A percentile compares a stretch with the other conserved stretches of the same genome.
These are phyloP conservation scores for Coniochaeta sp. DNA, from an alignment of 2,329 filamentous ascomycete species.

Conservation along the genomic window DNA sequence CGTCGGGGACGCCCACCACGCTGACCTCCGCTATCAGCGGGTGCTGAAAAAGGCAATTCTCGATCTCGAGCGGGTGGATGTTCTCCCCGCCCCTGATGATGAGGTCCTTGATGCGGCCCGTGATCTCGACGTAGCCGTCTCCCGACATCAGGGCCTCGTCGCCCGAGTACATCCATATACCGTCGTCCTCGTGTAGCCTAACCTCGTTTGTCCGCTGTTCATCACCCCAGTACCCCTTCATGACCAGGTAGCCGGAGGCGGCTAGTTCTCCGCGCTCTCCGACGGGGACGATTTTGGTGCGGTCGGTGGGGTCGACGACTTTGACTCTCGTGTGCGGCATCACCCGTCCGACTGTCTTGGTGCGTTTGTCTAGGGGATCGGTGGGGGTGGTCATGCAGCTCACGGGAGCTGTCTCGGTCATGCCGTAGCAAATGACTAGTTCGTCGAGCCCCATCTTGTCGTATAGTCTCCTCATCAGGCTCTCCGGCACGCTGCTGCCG, in stretches of 20 bases:
- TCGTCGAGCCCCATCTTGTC: slow-evolving; percentile 70
- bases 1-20: slow-evolving; percentile 78
- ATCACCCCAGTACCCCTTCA: slow-evolving; percentile 87
- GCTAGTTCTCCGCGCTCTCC: slow-evolving; percentile 75
- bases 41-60: slow-evolving; percentile 76
- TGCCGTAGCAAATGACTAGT: slow-evolving; percentile 90
- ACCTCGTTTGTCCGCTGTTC: slow-evolving; percentile 61
- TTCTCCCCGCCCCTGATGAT: slow-evolving; percentile 96
- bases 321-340: slow-evolving; percentile 76
- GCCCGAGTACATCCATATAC: slow-evolving; percentile 83
- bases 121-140: slow-evolving; percentile 81
- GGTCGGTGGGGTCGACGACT: slow-evolving; percentile 65
- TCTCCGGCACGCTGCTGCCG: slow-evolving; percentile 72
- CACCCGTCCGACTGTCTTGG: slow-evolving; percentile 66
- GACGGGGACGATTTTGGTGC: slow-evolving; percentile 50
- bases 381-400: slow-evolving; percentile 73
- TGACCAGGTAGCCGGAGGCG: slow-evolving; percentile 77
- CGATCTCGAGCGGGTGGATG: slow-evolving; percentile 87
- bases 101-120: slow-evolving; percentile 86
- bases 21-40: slow-evolving; percentile 65
- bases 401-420: slow-evolving; percentile 83
- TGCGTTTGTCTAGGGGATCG: slow-evolving; percentile 67
- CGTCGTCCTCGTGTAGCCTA: slow-evolving; percentile 35
- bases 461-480: slow-evolving; percentile 73
- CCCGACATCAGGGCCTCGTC: slow-evolving; percentile 84